phyloP scores from a whole-genome alignment of 129 eudicot genomes.

The Helianthus tuberosus region DNA sequence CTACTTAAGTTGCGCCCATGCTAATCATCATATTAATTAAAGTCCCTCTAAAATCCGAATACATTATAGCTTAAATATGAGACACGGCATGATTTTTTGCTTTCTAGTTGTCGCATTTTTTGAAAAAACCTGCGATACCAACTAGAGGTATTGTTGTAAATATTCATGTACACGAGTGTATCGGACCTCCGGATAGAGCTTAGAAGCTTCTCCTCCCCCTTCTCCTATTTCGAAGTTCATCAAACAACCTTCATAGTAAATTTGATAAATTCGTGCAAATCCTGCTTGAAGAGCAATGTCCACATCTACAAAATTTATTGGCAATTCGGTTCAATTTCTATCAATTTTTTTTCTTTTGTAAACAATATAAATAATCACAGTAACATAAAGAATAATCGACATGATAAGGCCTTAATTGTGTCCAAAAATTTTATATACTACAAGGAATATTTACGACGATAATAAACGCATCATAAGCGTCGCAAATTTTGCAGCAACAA shows the following conservation, averaged over 20 bases:
- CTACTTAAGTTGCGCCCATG: no score
- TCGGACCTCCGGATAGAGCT: slow-evolving; percentile 63
- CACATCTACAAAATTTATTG: slow-evolving; percentile 26
- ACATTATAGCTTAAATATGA: not conserved
- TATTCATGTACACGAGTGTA: slow-evolving; percentile 56
- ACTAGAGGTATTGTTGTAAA: slow-evolving; percentile 42
- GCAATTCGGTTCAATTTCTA: not conserved
- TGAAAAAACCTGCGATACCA: not conserved
- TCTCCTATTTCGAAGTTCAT: slow-evolving; percentile 61
- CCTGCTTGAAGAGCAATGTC: slow-evolving; percentile 55
- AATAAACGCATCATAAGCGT: no score
- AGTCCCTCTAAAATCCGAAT: not conserved
- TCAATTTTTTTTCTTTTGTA: not conserved
- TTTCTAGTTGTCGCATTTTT: not conserved
- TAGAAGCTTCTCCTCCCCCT: slow-evolving; percentile 59
- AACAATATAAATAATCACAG: not conserved
- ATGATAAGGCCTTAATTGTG: no score
- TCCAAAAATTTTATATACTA: no score
- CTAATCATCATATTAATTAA: not conserved
- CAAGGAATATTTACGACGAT: no score
- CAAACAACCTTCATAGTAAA: slow-evolving; percentile 68
- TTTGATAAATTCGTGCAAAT: slow-evolving; percentile 57
- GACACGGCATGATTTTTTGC: not conserved
- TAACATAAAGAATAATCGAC: no score
- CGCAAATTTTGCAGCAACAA: no score